phyloP scores from a whole-genome alignment of 176 grass and related monocot species.

The Avena insularis region DNA sequence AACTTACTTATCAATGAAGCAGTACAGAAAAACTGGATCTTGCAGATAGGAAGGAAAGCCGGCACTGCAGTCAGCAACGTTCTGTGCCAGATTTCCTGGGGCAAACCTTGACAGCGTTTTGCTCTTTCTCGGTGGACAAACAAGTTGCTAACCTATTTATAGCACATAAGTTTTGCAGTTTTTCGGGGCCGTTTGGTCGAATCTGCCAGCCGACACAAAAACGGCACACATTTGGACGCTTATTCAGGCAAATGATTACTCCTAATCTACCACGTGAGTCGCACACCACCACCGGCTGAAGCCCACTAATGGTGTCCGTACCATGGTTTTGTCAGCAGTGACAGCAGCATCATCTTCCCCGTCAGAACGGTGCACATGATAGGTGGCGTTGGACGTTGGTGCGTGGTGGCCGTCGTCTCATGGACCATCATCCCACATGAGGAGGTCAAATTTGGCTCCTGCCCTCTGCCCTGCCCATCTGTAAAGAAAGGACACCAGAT shows the following conservation, averaged over 20 bases:
- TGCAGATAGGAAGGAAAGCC: no score
- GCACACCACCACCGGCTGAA: neutral
- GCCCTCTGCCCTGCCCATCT: neutral
- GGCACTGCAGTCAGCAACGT: no score
- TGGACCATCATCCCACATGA: slow-evolving; percentile 10
- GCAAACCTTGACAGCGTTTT: no score
- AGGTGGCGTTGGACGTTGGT: neutral
- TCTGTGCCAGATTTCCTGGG: neutral
- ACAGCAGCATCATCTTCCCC: neutral
- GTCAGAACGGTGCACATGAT: slow-evolving; percentile 21
- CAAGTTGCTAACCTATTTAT: no score
- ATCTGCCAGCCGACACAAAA: no score
- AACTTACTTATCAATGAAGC: no score
- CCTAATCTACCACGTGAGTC: neutral
- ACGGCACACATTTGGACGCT: no score
- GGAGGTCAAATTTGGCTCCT: slow-evolving; percentile 34
- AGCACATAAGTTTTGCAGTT: neutral
- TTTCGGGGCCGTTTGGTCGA: no score
- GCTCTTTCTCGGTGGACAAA: no score
- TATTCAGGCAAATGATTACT: neutral
- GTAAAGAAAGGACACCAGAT: neutral
- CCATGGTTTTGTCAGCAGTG: neutral
- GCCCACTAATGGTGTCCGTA: neutral
- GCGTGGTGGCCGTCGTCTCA: neutral
- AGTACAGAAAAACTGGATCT: no score